phyloP scores from a whole-genome alignment of 2,329 filamentous ascomycete genomes.

The Hirsutella rhossiliensis region DNA sequence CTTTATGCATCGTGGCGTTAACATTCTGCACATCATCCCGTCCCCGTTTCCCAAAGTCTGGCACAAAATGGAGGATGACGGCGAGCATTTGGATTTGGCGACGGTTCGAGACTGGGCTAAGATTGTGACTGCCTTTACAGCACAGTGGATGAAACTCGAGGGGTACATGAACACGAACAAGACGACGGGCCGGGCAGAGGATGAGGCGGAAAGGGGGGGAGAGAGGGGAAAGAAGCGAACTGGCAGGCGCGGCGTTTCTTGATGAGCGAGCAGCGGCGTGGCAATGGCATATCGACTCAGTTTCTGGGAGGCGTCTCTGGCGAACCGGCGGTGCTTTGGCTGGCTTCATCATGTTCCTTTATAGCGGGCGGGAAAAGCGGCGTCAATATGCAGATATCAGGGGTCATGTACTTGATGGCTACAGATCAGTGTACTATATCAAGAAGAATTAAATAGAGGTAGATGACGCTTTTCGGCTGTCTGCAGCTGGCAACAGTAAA shows the following conservation, averaged over 20 bases:
- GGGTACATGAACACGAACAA: slow-evolving; percentile 17
- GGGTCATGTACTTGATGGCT: not conserved
- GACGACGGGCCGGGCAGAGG: not conserved
- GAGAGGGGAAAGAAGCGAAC: not conserved
- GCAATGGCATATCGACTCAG: too few species aligned
- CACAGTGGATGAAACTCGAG: slow-evolving; percentile 81
- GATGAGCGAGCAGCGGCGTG: too few species aligned
- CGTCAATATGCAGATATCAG: not conserved
- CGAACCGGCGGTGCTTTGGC: not conserved
- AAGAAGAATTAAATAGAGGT: too few species aligned
- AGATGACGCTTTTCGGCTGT: too few species aligned
- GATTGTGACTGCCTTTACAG: slow-evolving; percentile 71
- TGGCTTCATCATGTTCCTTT: not conserved
- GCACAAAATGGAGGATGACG: slow-evolving; percentile 79
- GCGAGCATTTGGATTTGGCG: slow-evolving; percentile 65
- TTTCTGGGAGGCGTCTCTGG: not conserved
- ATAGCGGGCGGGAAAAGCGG: not conserved
- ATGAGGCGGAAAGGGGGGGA: slow-evolving; percentile 18
- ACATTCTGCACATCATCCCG: slow-evolving; percentile 83
- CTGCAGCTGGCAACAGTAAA: too few species aligned
- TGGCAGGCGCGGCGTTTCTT: not conserved
- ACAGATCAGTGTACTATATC: too few species aligned
- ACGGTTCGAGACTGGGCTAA: slow-evolving; percentile 81
- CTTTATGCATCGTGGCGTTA: slow-evolving; percentile 76
- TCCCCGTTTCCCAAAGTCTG: slow-evolving; percentile 71